Percentiles rank a stretch among this genome's conserved stretches.
These are phyloP conservation scores for Bruguiera parviflora DNA, from an alignment of 345 rosid genomes.

Conservation along the genomic window DNA sequence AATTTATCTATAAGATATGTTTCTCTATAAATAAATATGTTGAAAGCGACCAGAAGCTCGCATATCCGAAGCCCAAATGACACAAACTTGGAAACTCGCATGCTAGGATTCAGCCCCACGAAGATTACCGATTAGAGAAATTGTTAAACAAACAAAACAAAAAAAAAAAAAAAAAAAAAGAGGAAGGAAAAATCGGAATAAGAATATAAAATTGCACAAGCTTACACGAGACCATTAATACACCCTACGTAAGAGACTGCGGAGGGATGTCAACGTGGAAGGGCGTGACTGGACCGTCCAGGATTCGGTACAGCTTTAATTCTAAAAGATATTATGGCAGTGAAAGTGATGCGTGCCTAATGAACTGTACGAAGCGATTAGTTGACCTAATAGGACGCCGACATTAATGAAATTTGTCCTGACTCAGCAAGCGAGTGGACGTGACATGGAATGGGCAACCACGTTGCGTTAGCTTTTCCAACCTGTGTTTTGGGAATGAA, in stretches of 20 bases:
- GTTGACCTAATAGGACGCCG: conserved; percentile 4
- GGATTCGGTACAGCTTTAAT: background rate
- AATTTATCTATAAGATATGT: no score
- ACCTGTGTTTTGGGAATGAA: background rate
- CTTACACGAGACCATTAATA: background rate
- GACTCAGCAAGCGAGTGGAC: no score
- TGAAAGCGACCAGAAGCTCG: no score
- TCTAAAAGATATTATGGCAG: background rate
- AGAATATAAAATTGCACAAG: background rate
- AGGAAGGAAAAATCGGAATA: background rate
- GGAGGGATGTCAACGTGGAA: background rate
- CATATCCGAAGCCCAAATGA: no score
- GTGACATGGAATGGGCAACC: no score
- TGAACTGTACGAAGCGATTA: background rate
- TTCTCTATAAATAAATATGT: no score
- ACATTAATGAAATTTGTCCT: background rate
- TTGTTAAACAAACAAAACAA: no score
- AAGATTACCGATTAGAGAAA: no score
- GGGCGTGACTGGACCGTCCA: background rate
- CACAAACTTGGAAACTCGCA: no score
- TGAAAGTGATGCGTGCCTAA: background rate
- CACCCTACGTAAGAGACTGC: background rate
- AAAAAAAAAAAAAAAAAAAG: no score
- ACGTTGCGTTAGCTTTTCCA: no score
- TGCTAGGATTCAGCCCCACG: no score